These are phyloP conservation scores for Roridomyces roridus DNA, from an alignment of 768 basidiomycete species.

Conservation along the genomic window DNA sequence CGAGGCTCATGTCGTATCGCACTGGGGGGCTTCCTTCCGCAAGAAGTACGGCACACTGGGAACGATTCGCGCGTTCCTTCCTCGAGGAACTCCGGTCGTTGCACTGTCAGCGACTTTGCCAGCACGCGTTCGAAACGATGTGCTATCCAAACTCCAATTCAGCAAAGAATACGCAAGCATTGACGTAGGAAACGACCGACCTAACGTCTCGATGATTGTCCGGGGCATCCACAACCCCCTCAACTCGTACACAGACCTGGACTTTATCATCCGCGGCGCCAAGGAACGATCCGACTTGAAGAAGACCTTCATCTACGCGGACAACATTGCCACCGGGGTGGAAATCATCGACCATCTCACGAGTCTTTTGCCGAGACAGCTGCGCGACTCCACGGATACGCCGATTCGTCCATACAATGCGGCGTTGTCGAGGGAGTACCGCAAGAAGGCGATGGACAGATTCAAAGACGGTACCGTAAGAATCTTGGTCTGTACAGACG, in stretches of 20 bases:
- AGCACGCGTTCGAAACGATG: background rate
- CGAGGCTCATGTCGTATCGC: slow-evolving; percentile 43
- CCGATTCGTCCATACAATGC: slow-evolving; percentile 37
- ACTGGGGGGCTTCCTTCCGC: slow-evolving; percentile 35
- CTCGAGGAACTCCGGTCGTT: background rate
- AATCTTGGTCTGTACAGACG: slow-evolving; percentile 42
- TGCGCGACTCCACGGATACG: slow-evolving; percentile 1
- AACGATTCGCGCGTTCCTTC: background rate
- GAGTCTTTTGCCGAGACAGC: slow-evolving; percentile 10
- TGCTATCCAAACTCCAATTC: slow-evolving; percentile 9
- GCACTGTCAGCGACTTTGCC: background rate
- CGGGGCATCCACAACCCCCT: slow-evolving; percentile 39
- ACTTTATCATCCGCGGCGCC: slow-evolving; percentile 33
- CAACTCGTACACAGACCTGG: slow-evolving; percentile 39
- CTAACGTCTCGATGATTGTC: slow-evolving; percentile 40
- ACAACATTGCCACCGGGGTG: slow-evolving; percentile 6
- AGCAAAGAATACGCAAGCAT: background rate
- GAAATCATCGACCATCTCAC: slow-evolving; percentile 33
- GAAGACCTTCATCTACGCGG: background rate
- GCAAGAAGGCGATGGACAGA: slow-evolving; percentile 25
- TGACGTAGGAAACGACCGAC: slow-evolving; percentile 39
- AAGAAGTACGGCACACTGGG: slow-evolving; percentile 5
- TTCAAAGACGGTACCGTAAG: slow-evolving; percentile 33
- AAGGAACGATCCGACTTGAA: background rate
- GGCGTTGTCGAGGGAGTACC: slow-evolving; percentile 25